A percentile compares a stretch with the other conserved stretches of the same genome.
Evolutionary conservation across 1,284 basidiomycete genomes (phyloP).

Genomic region (Stereum hirsutum): DNA sequence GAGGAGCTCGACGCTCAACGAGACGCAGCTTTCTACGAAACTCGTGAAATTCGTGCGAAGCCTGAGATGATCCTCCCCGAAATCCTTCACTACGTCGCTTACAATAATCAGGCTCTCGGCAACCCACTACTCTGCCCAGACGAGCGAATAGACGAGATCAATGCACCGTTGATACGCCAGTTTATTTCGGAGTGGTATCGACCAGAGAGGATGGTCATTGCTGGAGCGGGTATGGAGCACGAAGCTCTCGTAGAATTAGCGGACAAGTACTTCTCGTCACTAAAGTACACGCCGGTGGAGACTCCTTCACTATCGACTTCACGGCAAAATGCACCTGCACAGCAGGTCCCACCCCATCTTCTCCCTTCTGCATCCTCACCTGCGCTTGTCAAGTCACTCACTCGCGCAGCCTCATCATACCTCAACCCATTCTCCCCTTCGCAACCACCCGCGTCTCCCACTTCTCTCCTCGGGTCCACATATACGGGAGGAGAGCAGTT

Average conservation of each 20-base stretch:
- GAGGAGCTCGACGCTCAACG: constrained; percentile 83
- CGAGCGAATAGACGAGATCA: constrained; percentile 70
- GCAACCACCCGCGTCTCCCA: constrained; percentile 13
- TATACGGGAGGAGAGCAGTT: constrained; percentile 86
- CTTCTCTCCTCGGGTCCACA: constrained; percentile 23
- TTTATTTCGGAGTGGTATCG: constrained; percentile 83
- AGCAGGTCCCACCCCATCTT: constrained; percentile 34
- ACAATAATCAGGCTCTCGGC: constrained; percentile 72
- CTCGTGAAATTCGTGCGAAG: constrained; percentile 81
- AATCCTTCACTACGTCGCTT: constrained; percentile 83
- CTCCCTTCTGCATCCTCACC: constrained; percentile 42
- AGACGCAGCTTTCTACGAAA: constrained; percentile 89
- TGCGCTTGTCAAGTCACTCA: constrained; percentile 57
- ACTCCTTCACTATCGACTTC: constrained; percentile 22
- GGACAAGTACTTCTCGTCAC: constrained; percentile 76
- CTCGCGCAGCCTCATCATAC: constrained; percentile 65
- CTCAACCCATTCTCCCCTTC: constrained; percentile 38
- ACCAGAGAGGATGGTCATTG: constrained; percentile 91
- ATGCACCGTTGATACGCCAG: constrained; percentile 52
- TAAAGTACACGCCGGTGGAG: constrained; percentile 34
- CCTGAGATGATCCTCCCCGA: constrained; percentile 97
- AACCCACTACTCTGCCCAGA: constrained; percentile 88
- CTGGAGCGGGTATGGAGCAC: constrained; percentile 89
- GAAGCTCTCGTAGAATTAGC: constrained; percentile 80
- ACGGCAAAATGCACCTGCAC: constrained; percentile 10